phyloP scores from a whole-genome alignment of 805 yeast genomes.

The Torulaspora gathmanii region DNA sequence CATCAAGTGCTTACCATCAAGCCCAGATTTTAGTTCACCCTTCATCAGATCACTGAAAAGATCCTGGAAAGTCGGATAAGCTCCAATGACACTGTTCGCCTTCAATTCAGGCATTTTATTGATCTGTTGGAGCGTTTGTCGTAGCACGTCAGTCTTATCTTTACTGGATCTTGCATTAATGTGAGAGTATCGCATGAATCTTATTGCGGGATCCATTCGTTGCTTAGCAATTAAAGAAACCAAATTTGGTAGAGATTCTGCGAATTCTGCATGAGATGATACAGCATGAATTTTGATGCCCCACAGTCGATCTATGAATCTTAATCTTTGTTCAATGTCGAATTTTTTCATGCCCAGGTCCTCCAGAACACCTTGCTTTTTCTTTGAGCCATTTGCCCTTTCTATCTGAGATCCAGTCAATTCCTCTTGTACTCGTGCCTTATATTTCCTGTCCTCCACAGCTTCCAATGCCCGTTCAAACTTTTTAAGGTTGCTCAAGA shows the following conservation, averaged over 20 bases:
- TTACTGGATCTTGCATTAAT: slow-evolving; percentile 55
- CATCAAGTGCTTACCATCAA: slow-evolving; percentile 43
- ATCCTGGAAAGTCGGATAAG: slow-evolving; percentile 39
- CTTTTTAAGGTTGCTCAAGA: slow-evolving; percentile 48
- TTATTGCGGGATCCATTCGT: slow-evolving; percentile 50
- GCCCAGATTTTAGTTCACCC: slow-evolving; percentile 40
- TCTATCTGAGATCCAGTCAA: slow-evolving; percentile 16
- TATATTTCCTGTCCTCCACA: slow-evolving; percentile 44
- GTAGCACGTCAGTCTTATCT: slow-evolving; percentile 43
- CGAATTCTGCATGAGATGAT: slow-evolving; percentile 40
- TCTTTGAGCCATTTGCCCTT: slow-evolving; percentile 5
- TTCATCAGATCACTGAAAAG: slow-evolving; percentile 29
- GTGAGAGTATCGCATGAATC: slow-evolving; percentile 52
- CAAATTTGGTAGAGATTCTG: slow-evolving; percentile 54
- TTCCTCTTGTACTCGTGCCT: slow-evolving; percentile 36
- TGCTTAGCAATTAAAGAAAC: slow-evolving; percentile 51
- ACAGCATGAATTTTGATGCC: slow-evolving; percentile 46
- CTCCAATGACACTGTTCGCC: slow-evolving; percentile 42
- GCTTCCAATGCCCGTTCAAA: slow-evolving; percentile 42
- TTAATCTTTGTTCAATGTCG: slow-evolving; percentile 41
- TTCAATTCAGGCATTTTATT: slow-evolving; percentile 52
- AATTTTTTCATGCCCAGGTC: slow-evolving; percentile 17
- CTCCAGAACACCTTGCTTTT: slow-evolving; percentile 13
- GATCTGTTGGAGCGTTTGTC: slow-evolving; percentile 51
- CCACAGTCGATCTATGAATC: slow-evolving; percentile 44